Evolutionary conservation across 352 stramenopile species (phyloP), one percentile per base, ranked within the genome.

Genomic region (Elongisporangium undulatum): DNA sequence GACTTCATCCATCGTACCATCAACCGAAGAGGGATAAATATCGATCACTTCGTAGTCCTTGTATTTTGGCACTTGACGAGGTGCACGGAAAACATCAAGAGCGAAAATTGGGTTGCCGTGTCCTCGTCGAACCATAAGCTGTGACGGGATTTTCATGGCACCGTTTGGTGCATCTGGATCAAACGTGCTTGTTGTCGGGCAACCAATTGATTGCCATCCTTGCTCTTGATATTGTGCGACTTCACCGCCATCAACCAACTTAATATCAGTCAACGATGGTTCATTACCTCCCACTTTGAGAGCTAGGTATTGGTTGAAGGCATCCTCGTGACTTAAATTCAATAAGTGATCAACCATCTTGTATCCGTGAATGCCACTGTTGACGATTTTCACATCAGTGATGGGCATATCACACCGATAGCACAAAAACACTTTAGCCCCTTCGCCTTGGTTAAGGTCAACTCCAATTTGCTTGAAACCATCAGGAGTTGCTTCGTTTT

Each of bases 21-120:
- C 53, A 56, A 62, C 62, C 10, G 20, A 41, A 24, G 56, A 55
- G 26, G 63, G 62, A 51, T 86, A 81, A 17, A 96, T 51, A 19
- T 92, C 74, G 26, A 95, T 94, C 12, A 93, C 80, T 62, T 96
- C 87, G 62, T 96, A 96, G 54, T 96, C 85, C 38, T 92, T 92
- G 64, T 94, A 96, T 48, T 90, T 89, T 8, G 87, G 87, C 19
- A 96, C 84, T 75, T 90, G 78, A 12, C 84, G 76, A 22, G 87
- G 87, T 6, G 85, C 82, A 38, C 87, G 82, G 56, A 94, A 96
- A 7, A 96, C 87, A 58, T 96, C 87, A 55, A 96, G 74, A 1
- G 84, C 85, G 26, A 93, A 92, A 56, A 96, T 93, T 6, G 87
- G 87, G 38, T 95, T 95, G 3, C 87, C 87, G 41, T 95, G 85